phyloP scores from a whole-genome alignment of 495 filamentous ascomycete genomes.

The Astrothelium macrocarpum region DNA sequence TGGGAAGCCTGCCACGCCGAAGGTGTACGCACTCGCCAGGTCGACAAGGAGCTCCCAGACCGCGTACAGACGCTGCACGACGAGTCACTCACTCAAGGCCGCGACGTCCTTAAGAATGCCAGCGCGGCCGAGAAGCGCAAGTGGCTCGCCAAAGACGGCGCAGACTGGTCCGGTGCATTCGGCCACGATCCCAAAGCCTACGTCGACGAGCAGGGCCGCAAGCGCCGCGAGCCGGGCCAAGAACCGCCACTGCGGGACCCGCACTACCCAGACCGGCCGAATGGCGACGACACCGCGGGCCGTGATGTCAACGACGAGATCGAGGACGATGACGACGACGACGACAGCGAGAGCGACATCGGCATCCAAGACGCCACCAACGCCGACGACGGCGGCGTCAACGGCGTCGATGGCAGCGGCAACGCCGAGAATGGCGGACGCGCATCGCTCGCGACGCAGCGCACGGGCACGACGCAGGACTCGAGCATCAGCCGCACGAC shows the following conservation, averaged over 20 bases:
- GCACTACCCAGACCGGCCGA: constrained; percentile 34
- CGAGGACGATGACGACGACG: constrained; percentile 34
- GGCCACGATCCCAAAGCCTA: constrained; percentile 51
- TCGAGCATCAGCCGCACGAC: background rate
- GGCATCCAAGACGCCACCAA: constrained; percentile 38
- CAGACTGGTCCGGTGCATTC: constrained; percentile 86
- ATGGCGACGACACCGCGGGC: constrained; percentile 33
- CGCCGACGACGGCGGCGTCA: constrained; percentile 21
- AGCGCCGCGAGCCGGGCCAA: constrained; percentile 44
- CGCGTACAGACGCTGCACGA: constrained; percentile 65
- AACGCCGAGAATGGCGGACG: constrained; percentile 3
- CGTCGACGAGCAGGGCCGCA: constrained; percentile 42
- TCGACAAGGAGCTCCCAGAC: constrained; percentile 57
- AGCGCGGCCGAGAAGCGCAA: constrained; percentile 57
- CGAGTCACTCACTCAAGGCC: constrained; percentile 60
- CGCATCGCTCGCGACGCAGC: constrained; percentile 12
- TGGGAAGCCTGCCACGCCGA: constrained; percentile 87
- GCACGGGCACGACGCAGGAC: constrained; percentile 14
- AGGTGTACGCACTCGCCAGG: constrained; percentile 61
- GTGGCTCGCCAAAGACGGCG: constrained; percentile 72
- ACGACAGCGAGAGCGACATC: constrained; percentile 31
- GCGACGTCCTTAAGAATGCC: constrained; percentile 67
- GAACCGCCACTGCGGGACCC: constrained; percentile 54
- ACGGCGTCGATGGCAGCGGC: constrained; percentile 6
- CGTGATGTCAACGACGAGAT: constrained; percentile 32